Percentiles rank a stretch among this genome's conserved stretches.
Evolutionary conservation across 2,329 filamentous ascomycete genomes (phyloP).

Genomic region (Blastomyces percursus): DNA sequence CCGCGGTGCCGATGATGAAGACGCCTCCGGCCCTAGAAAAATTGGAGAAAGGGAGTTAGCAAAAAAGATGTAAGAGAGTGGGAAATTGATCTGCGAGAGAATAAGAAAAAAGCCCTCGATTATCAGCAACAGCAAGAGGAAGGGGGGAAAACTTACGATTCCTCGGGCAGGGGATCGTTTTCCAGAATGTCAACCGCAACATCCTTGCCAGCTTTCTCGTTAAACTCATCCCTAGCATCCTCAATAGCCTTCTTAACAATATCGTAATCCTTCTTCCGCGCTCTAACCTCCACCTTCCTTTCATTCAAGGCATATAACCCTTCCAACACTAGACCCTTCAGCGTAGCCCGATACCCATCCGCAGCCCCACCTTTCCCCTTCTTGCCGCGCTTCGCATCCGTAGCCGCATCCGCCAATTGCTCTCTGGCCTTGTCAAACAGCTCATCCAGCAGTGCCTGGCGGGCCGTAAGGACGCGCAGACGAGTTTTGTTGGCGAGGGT

Average conservation of each 20-base stretch:
- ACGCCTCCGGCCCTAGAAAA: conserved; percentile 66
- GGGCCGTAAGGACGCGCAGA: conserved; percentile 72
- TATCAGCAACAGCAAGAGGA: conserved; percentile 6
- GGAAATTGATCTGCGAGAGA: not conserved
- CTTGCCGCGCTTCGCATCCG: conserved; percentile 44
- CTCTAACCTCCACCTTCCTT: conserved; percentile 61
- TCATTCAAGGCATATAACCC: conserved; percentile 82
- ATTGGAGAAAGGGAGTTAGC: conserved; percentile 10
- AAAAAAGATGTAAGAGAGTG: not conserved
- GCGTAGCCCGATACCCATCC: conserved; percentile 59
- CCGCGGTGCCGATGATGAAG: conserved; percentile 64
- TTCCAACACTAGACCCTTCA: conserved; percentile 78
- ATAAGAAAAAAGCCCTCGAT: not conserved
- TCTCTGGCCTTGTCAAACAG: conserved; percentile 74
- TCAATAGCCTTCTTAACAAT: conserved; percentile 66
- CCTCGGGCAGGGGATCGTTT: conserved; percentile 65
- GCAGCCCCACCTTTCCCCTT: conserved; percentile 15
- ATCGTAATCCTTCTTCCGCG: conserved; percentile 68
- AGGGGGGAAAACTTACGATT: conserved; percentile 53
- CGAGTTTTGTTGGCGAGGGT: conserved; percentile 94
- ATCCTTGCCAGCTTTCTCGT: conserved; percentile 62
- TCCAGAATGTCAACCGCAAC: conserved; percentile 64
- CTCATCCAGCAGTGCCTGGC: conserved; percentile 81
- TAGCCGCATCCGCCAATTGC: conserved; percentile 55
- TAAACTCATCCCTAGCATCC: conserved; percentile 69